These are phyloP conservation scores for Dentipellis fragilis DNA, from an alignment of 768 basidiomycete species.

Conservation along the genomic window DNA sequence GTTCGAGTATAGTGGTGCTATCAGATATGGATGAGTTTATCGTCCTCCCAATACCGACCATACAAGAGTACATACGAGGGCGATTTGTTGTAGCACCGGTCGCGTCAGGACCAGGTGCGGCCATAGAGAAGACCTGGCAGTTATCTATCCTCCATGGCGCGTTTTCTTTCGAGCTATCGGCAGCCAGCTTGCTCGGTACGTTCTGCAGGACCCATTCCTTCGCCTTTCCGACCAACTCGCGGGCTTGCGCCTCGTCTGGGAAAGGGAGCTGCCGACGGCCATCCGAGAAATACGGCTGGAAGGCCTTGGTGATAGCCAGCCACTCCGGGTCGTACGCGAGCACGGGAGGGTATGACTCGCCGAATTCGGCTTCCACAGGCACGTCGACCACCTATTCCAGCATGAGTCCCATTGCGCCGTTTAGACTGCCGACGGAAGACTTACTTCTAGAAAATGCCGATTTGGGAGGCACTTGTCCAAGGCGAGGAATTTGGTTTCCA, in stretches of 20 bases:
- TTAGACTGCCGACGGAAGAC: neutral
- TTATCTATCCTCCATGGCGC: constrained; percentile 2
- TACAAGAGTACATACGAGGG: neutral
- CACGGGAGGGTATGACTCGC: constrained; percentile 9
- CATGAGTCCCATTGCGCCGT: neutral
- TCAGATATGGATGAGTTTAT: no score
- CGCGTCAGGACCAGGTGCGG: constrained; percentile 9
- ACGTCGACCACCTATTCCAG: constrained; percentile 59
- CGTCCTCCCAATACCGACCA: no score
- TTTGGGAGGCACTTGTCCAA: constrained; percentile 71
- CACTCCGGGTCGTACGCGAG: constrained; percentile 82
- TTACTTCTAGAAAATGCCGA: constrained; percentile 74
- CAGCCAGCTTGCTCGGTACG: constrained; percentile 25
- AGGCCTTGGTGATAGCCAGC: constrained; percentile 87
- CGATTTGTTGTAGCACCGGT: neutral
- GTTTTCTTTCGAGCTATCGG: neutral
- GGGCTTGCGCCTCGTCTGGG: constrained; percentile 43
- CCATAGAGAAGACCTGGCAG: constrained; percentile 10
- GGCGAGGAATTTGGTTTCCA: constrained; percentile 72
- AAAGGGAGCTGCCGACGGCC: constrained; percentile 38
- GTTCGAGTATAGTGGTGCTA: constrained; percentile 75
- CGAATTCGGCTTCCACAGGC: constrained; percentile 17
- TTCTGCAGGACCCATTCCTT: constrained; percentile 60
- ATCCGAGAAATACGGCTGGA: constrained; percentile 68
- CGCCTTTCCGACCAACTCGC: constrained; percentile 47